These are phyloP conservation scores for Phytophthora multivora DNA, from an alignment of 352 stramenopile species.

Conservation along the genomic window DNA sequence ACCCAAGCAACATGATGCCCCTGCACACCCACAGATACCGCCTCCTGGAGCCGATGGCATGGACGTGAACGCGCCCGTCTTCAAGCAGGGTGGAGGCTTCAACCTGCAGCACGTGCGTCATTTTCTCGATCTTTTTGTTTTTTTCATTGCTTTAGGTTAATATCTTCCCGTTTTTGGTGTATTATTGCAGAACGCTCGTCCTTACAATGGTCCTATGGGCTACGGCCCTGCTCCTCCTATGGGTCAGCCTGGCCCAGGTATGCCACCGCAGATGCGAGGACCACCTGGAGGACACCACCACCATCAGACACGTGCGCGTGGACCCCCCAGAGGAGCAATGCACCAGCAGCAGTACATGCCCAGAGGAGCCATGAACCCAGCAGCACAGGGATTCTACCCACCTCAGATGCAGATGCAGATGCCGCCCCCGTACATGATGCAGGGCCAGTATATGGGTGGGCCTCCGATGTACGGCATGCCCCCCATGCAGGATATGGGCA, in stretches of 20 bases:
- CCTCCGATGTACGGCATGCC: slow-evolving; percentile 51
- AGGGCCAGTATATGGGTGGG: slow-evolving; percentile 43
- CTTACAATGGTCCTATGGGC: slow-evolving; percentile 49
- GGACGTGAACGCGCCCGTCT: slow-evolving; percentile 45
- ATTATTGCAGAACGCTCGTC: slow-evolving; percentile 28
- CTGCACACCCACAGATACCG: slow-evolving; percentile 27
- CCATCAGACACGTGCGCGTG: slow-evolving; percentile 43
- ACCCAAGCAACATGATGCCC: slow-evolving; percentile 43
- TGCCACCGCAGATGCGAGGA: slow-evolving; percentile 56
- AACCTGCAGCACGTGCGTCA: slow-evolving; percentile 47
- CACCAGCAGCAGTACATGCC: slow-evolving; percentile 53
- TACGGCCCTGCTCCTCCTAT: slow-evolving; percentile 42
- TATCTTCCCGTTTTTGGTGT: not conserved
- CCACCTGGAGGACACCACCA: slow-evolving; percentile 44
- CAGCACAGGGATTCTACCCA: slow-evolving; percentile 50
- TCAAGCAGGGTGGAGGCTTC: slow-evolving; percentile 47
- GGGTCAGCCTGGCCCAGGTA: slow-evolving; percentile 30
- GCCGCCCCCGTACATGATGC: slow-evolving; percentile 56
- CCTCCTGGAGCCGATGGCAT: slow-evolving; percentile 36
- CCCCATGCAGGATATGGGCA: slow-evolving; percentile 49
- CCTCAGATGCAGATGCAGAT: slow-evolving; percentile 58
- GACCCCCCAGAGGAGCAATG: slow-evolving; percentile 41
- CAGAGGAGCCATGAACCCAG: slow-evolving; percentile 42
- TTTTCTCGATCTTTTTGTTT: slow-evolving; percentile 14
- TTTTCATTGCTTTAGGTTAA: not conserved